These are phyloP conservation scores for Dentipellis fragilis DNA, from an alignment of 768 basidiomycete species.

Conservation along the genomic window DNA sequence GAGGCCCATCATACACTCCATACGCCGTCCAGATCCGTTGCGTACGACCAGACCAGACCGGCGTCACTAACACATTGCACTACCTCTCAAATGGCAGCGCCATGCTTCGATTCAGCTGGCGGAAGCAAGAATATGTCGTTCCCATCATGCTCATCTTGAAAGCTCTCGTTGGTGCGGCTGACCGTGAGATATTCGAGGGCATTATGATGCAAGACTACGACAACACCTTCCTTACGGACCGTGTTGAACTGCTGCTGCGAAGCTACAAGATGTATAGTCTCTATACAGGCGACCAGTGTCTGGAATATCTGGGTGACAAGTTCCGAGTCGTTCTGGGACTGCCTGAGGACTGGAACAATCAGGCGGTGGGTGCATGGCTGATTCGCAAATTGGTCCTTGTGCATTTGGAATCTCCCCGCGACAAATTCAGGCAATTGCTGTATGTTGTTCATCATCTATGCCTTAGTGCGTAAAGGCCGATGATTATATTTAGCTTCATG, in stretches of 20 bases:
- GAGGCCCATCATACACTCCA: constrained; percentile 90
- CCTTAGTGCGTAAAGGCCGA: neutral
- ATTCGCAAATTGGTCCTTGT: constrained; percentile 83
- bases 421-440: constrained; percentile 94
- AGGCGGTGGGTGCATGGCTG: constrained; percentile 70
- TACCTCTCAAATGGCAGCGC: constrained; percentile 94
- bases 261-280: constrained; percentile 92
- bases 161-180: constrained; percentile 81
- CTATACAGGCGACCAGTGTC: constrained; percentile 80
- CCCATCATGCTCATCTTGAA: constrained; percentile 96
- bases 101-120: constrained; percentile 94
- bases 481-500: constrained; percentile 66
- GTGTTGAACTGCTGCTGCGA: constrained; percentile 86
- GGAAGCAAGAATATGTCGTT: constrained; percentile 97
- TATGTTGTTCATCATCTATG: constrained; percentile 30
- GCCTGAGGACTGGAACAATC: constrained; percentile 91
- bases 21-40: constrained; percentile 95
- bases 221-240: constrained; percentile 95
- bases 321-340: constrained; percentile 85
- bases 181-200: constrained; percentile 94
- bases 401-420: constrained; percentile 76
- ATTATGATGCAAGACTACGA: constrained; percentile 95
- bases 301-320: constrained; percentile 93
- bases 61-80: constrained; percentile 92
- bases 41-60: constrained; percentile 87